Percentiles rank a stretch among this genome's conserved stretches.
Evolutionary conservation across 441 rosid species (phyloP).

Genomic region (Adansonia grandidieri): DNA sequence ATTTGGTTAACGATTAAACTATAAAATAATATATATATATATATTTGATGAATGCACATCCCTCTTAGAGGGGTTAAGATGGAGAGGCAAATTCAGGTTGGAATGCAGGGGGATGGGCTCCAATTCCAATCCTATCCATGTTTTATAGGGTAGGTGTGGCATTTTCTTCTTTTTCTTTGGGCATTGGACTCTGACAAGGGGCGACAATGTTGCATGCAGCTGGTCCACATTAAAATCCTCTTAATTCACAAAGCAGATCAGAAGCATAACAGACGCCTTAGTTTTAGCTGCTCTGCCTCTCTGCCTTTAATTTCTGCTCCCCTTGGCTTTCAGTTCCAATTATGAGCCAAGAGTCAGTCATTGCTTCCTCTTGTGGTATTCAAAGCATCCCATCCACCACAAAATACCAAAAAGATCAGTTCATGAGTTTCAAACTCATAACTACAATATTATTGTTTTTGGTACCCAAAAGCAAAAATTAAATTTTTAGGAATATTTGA

Average conservation of each 20-base stretch:
- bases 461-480: not conserved
- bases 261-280: slow-evolving; percentile 28
- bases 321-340: not conserved
- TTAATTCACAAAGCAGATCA: slow-evolving; percentile 17
- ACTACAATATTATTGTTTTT: no score
- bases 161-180: slow-evolving; percentile 15
- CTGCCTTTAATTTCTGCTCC: not conserved
- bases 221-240: slow-evolving; percentile 28
- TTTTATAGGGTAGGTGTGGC: not conserved
- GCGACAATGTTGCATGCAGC: slow-evolving; percentile 21
- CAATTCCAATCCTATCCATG: no score
- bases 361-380: slow-evolving; percentile 7
- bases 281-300: slow-evolving; percentile 14
- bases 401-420: not conserved
- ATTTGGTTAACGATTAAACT: no score
- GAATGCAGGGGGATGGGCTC: not conserved
- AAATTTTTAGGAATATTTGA: not conserved
- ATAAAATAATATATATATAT: no score
- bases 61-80: not conserved
- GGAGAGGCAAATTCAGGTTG: not conserved
- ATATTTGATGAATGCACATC: no score
- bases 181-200: slow-evolving; percentile 19
- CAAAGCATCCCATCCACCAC: not conserved
- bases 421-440: not conserved
- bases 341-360: not conserved